Base-by-base conservation (phyloP, 169 alveolate genomes). In the Plasmodium knowlesi region DNA sequence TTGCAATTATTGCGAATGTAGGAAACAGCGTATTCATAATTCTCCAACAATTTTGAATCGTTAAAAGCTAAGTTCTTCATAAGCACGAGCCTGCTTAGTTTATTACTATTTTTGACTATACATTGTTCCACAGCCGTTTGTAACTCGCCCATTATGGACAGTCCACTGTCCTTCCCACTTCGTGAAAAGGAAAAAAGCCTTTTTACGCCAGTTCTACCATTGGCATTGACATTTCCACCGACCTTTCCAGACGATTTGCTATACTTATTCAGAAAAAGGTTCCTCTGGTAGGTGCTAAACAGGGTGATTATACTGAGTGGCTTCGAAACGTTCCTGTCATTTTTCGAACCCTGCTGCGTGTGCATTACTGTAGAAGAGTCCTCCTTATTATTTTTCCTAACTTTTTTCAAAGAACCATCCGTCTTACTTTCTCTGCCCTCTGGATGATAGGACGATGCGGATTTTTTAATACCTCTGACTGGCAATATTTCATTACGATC, bases 11-110 rank as follows among this genome's bases (percentile, higher is more conserved):
- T 6, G 16, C 19, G 16, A 57, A 57, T 61, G 82, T 57, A 53
- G 6, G 82, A 57, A 54, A 73, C 73, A 12, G 54, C 25, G 5
- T 78, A 10, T 41, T 79, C 76, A 89, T 89, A 89, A 34, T 89
- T 43, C 53, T 32, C 79, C 34, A 79, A 39, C 25, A 39, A 6
- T 14, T 54, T 25, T 57, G n/a, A 1, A 89, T 89, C 41, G 30
- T 78, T 89, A 37, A 89, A 89, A 2, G 90, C 88, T 61, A 89
- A 79, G 28, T 89, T 14, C 67, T 78, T 39, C 50, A 79, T 19
- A 30, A 89, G 30, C 28, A 86, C 78, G 6, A 14, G 70, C n/a
- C 67, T 76, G 34, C 82, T 74, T 86, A 86, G 61, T 39, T 50
- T 86, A 54, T 16, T n/a, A 22, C 25, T 50, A 54, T 74, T 86